phyloP scores from a whole-genome alignment of 2,329 filamentous ascomycete species.

The Verticillium albo-atrum region DNA sequence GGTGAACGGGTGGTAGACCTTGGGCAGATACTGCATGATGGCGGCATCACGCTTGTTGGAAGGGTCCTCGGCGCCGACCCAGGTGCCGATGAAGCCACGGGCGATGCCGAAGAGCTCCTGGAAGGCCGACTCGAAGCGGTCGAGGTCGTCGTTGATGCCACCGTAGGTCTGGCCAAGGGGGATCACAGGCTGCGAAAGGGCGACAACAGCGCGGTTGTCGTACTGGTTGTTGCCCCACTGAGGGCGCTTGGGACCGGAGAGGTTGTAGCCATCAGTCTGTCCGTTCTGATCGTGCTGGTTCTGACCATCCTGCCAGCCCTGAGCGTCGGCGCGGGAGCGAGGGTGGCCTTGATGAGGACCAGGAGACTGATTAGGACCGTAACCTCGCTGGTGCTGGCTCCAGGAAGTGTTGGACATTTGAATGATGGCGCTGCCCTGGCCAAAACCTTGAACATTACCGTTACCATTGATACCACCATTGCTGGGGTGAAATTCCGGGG shows the following conservation, averaged over 20 bases:
- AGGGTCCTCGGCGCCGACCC: neutral
- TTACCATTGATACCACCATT: slow-evolving; percentile 14
- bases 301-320: neutral
- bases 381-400: slow-evolving; percentile 6
- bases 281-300: neutral
- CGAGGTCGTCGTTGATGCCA: neutral
- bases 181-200: slow-evolving; percentile 1
- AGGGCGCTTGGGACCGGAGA: neutral
- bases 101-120: slow-evolving; percentile 11
- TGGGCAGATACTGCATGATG: slow-evolving; percentile 10
- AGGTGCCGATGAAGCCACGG: slow-evolving; percentile 7
- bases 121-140: slow-evolving; percentile 4
- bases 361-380: neutral
- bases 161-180: slow-evolving; percentile 2
- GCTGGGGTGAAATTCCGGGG: slow-evolving; percentile 26
- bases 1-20: slow-evolving; percentile 18
- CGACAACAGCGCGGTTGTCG: neutral
- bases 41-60: slow-evolving; percentile 1
- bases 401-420: slow-evolving; percentile 12
- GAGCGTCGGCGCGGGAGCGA: neutral
- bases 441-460: neutral
- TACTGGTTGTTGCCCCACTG: slow-evolving; percentile 1
- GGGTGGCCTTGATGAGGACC: neutral
- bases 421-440: neutral
- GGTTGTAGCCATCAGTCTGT: slow-evolving; percentile 4